phyloP scores from a whole-genome alignment of 768 basidiomycete genomes.

The Exsudoporus frostii region DNA sequence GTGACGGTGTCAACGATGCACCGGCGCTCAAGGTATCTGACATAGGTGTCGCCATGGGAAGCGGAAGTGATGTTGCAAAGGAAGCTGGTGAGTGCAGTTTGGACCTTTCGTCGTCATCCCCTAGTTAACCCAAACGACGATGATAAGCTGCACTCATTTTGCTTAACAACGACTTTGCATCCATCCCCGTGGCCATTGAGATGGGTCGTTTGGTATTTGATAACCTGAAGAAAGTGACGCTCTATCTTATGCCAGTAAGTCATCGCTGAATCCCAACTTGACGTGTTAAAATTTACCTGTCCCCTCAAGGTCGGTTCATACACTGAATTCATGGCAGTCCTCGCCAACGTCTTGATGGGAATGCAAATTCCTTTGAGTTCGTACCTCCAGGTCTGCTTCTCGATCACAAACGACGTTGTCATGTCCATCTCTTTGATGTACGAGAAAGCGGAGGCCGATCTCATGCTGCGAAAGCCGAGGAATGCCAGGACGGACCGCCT shows the following conservation, averaged over 20 bases:
- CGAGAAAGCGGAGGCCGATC: conserved; percentile 50
- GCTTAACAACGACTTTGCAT: conserved; percentile 56
- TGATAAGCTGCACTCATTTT: conserved; percentile 43
- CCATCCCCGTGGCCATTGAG: conserved; percentile 55
- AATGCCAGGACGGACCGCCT: conserved; percentile 48
- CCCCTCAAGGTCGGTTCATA: conserved; percentile 47
- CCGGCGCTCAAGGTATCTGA: conserved; percentile 52
- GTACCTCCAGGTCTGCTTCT: conserved; percentile 55
- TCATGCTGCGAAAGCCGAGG: conserved; percentile 48
- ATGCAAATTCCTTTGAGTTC: conserved; percentile 57
- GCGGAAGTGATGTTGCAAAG: conserved; percentile 51
- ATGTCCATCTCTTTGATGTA: conserved; percentile 51
- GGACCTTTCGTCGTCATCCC: background rate
- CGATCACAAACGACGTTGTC: conserved; percentile 49
- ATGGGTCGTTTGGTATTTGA: conserved; percentile 59
- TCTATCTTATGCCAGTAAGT: conserved; percentile 44
- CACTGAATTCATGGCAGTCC: conserved; percentile 55
- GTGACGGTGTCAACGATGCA: conserved; percentile 57
- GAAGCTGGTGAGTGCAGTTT: conserved; percentile 43
- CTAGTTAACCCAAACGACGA: background rate
- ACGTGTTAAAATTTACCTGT: background rate
- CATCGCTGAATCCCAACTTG: background rate
- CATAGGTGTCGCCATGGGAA: conserved; percentile 53
- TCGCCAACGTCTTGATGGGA: conserved; percentile 55
- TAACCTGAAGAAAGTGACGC: conserved; percentile 52